Percentiles rank a stretch among this genome's conserved stretches.
These are phyloP conservation scores for Acanthamoeba triangularis DNA, from an alignment of 208 protist species.

Conservation along the genomic window DNA sequence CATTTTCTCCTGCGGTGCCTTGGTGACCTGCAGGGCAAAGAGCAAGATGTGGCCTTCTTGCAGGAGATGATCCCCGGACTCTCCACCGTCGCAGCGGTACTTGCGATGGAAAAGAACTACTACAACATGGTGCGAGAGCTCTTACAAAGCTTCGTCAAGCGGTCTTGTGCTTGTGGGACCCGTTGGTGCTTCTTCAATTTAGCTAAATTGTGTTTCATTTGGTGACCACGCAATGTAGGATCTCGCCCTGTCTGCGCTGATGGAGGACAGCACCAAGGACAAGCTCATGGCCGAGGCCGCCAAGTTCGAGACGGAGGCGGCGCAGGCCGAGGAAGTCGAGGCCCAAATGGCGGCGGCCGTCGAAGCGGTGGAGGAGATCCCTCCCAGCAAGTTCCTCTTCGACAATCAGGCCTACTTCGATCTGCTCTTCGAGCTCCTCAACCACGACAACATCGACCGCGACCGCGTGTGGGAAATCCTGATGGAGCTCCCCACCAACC, in stretches of 20 bases:
- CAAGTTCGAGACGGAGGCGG: background rate
- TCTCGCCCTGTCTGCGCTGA: background rate
- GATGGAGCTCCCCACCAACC: slow-evolving; percentile 30
- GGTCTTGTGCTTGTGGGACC: background rate
- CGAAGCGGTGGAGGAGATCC: slow-evolving; percentile 25
- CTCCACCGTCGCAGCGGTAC: background rate
- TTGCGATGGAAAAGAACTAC: slow-evolving; percentile 25
- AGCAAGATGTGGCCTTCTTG: slow-evolving; percentile 22
- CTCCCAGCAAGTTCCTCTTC: slow-evolving; percentile 31
- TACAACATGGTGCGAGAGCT: slow-evolving; percentile 17
- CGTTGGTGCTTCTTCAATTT: background rate
- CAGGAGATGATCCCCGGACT: background rate
- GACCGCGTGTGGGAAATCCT: slow-evolving; percentile 63
- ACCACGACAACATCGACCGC: slow-evolving; percentile 10
- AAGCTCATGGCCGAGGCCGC: slow-evolving; percentile 40
- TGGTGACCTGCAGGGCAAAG: background rate
- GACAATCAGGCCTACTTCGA: slow-evolving; percentile 71
- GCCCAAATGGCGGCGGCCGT: background rate
- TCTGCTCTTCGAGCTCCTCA: slow-evolving; percentile 62
- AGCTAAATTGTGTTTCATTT: background rate
- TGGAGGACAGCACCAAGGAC: slow-evolving; percentile 7
- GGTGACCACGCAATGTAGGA: background rate
- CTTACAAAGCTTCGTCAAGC: background rate
- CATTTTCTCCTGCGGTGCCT: background rate
- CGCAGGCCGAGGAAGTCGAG: slow-evolving; percentile 23